Conservation (phyloP, 192 early-diverging fungal genomes). For the Fimicolochytrium jonesii region DNA sequence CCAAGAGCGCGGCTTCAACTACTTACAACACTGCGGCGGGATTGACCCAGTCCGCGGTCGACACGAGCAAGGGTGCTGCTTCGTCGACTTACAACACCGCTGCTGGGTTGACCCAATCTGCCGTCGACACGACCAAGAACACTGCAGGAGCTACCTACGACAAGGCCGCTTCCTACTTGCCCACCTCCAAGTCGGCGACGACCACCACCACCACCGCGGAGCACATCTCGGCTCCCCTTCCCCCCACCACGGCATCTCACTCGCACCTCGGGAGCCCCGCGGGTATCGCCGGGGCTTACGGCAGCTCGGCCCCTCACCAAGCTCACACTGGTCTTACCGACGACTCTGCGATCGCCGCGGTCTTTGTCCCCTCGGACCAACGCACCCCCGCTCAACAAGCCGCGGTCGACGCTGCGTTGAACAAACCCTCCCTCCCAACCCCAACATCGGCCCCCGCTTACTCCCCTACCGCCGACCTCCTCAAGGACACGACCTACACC, state of each 20-base stretch:
- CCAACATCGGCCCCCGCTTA: neutral
- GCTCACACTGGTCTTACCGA: neutral
- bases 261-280: slow-evolving; percentile 13
- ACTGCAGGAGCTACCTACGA: slow-evolving; percentile 17
- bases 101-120: neutral
- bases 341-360: slow-evolving; percentile 17
- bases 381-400: slow-evolving; percentile 20
- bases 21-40: slow-evolving; percentile 15
- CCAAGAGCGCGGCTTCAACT: slow-evolving; percentile 16
- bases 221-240: slow-evolving; percentile 4
- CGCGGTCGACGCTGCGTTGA: slow-evolving; percentile 12
- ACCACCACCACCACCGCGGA: slow-evolving; percentile 2
- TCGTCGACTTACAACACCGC: slow-evolving; percentile 7
- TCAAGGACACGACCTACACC: neutral
- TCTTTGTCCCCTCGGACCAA: slow-evolving; percentile 10
- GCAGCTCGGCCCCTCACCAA: neutral
- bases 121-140: slow-evolving; percentile 20
- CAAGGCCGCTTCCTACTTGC: neutral
- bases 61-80: slow-evolving; percentile 24
- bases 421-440: neutral
- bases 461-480: slow-evolving; percentile 11
- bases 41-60: slow-evolving; percentile 10
- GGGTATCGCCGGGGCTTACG: slow-evolving; percentile 20
- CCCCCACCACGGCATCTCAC: neutral
- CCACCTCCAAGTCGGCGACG: neutral